These are phyloP conservation scores for Inosperma sp. DNA, from an alignment of 768 basidiomycete species.

Conservation along the genomic window DNA sequence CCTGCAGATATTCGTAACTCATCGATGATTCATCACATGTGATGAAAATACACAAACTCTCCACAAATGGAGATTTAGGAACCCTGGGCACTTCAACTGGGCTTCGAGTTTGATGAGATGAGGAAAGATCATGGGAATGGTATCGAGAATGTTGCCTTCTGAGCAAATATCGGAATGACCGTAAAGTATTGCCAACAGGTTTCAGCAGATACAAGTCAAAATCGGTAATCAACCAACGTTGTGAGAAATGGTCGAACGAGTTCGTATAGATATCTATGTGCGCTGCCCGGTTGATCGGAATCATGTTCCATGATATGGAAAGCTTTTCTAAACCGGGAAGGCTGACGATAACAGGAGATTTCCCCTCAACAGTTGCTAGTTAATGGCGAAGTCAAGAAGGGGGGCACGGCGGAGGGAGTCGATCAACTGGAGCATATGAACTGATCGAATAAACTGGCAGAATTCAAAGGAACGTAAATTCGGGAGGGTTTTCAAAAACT, in stretches of 20 bases:
- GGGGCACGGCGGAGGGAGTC: too few species aligned
- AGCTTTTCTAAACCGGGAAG: neutral
- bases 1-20: too few species aligned
- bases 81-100: neutral
- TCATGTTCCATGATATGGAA: neutral
- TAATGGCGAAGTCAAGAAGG: too few species aligned
- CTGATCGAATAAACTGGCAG: too few species aligned
- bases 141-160: neutral
- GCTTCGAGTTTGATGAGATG: constrained; percentile 5
- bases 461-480: too few species aligned
- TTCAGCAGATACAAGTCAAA: neutral
- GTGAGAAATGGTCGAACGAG: neutral
- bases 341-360: too few species aligned
- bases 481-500: too few species aligned
- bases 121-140: constrained; percentile 9
- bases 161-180: constrained; percentile 1
- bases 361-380: too few species aligned
- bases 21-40: too few species aligned
- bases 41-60: too few species aligned
- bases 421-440: too few species aligned
- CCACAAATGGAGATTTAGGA: neutral
- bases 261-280: neutral
- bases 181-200: neutral
- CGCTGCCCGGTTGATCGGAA: neutral
- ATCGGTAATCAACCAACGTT: neutral